A percentile compares a stretch with the other conserved stretches of the same genome.
phyloP scores from a whole-genome alignment of 1,284 basidiomycete genomes.

The Rhodofomes roseus region DNA sequence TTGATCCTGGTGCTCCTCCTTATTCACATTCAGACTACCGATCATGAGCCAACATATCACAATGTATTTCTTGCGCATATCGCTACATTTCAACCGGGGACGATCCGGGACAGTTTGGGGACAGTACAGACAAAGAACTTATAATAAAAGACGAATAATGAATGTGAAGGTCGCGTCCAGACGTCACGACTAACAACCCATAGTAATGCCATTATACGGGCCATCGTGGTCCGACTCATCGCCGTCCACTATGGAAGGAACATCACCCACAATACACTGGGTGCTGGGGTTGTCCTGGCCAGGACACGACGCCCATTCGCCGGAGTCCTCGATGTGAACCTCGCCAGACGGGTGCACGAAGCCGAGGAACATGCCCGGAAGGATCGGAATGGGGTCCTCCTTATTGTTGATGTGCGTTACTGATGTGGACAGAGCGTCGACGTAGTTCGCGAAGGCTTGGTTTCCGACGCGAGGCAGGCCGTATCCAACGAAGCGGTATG shows the following conservation, averaged over 20 bases:
- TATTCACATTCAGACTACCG: too few species aligned
- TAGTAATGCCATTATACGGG: slow-evolving; percentile 53
- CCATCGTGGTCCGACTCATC: slow-evolving; percentile 46
- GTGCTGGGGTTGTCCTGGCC: slow-evolving; percentile 54
- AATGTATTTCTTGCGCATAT: neutral
- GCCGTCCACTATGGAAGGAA: slow-evolving; percentile 44
- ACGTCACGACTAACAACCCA: slow-evolving; percentile 37
- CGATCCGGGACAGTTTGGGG: too few species aligned
- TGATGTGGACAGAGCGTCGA: slow-evolving; percentile 38
- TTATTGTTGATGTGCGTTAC: slow-evolving; percentile 30
- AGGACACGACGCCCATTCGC: slow-evolving; percentile 45
- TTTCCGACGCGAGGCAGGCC: slow-evolving; percentile 61
- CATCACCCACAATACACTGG: slow-evolving; percentile 53
- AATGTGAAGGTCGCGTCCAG: neutral
- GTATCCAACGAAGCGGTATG: slow-evolving; percentile 39
- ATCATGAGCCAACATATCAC: too few species aligned
- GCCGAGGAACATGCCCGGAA: slow-evolving; percentile 38
- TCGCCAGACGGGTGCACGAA: slow-evolving; percentile 59
- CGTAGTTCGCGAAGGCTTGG: slow-evolving; percentile 54
- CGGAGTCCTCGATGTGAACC: slow-evolving; percentile 49
- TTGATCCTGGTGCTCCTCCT: too few species aligned
- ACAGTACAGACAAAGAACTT: neutral
- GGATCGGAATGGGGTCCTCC: slow-evolving; percentile 28
- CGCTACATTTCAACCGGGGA: neutral
- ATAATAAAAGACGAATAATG: neutral